Base-by-base conservation (phyloP, 805 yeast species). In the Kuraishia ogatae region DNA sequence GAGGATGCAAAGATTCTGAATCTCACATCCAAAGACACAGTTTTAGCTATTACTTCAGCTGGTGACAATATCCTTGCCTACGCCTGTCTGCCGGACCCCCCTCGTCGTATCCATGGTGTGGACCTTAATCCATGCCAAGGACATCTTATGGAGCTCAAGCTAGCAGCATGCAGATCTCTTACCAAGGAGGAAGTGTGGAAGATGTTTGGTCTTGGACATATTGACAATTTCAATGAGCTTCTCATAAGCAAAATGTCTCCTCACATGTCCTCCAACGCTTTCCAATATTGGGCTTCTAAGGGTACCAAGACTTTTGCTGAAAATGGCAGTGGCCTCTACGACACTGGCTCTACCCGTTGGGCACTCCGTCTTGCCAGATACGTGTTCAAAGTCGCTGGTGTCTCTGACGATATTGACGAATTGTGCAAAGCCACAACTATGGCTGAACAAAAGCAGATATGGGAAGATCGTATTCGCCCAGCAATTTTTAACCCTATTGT, bases 301-400 rank as follows among this genome's bases (percentile, higher is more conserved):
- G 92, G 92, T 22, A 73, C 74, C 39, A 71, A 71, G 55, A 77
- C 90, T 0, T 88, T 89, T 64, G 64, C 64, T 53, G 61, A 71
- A 6, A 71, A 76, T 17, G 85, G 87, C 1, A 70, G 66, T 49
- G 96, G 96, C 21, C 71, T 88, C 47, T 84, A 85, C 62, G 89
- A 88, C 62, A 88, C 94, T 6, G 96, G 96, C 0, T 86, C 88
- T 28, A 85, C 96, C 1, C 78, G 93, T 68, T 88, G 96, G 96
- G 96, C 96, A 1, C 71, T 88, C 54, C 76, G 92, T 63, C 69
- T 86, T 57, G 86, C 90, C 10, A 76, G 76, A 58, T 79, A 76
- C 58, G 72, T 87, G 1, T 87, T 88, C 72, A 71, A 71, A 29
- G 53, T 80, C 1, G 74, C 83, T 55, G 87, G 91, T 0, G 73